Percentiles rank a stretch among this genome's conserved stretches.
Conservation (phyloP, 1,284 basidiomycete genomes). For the Apiotrichum domesticum region DNA sequence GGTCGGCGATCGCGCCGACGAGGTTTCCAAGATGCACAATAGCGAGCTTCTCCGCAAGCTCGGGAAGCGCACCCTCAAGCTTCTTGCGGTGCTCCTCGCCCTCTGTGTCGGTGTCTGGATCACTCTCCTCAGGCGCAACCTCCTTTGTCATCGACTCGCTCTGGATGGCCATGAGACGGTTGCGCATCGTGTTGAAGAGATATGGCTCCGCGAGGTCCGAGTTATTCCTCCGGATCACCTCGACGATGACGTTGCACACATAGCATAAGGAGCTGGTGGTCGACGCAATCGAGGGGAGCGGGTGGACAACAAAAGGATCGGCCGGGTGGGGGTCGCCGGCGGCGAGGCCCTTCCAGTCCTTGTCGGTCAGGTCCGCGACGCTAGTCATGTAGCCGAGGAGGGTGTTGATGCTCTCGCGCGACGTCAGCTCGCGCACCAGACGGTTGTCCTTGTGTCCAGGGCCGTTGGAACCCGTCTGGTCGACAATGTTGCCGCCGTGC, state of each 20-base stretch:
- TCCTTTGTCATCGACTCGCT: conserved; percentile 12
- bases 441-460: conserved; percentile 55
- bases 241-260: conserved; percentile 84
- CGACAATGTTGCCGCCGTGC: conserved; percentile 58
- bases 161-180: conserved; percentile 71
- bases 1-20: conserved; percentile 67
- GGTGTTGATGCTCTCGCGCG: conserved; percentile 63
- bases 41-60: conserved; percentile 81
- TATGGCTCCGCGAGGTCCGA: conserved; percentile 98
- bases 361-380: conserved; percentile 52
- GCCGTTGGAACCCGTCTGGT: conserved; percentile 24
- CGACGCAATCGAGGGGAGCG: conserved; percentile 63
- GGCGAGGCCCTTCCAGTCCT: conserved; percentile 25
- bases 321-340: conserved; percentile 14
- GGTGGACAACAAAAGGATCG: conserved; percentile 40
- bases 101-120: background rate
- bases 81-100: conserved; percentile 61
- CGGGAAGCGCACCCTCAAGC: conserved; percentile 73
- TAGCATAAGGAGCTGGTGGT: conserved; percentile 83
- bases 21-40: conserved; percentile 88
- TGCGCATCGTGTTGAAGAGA: conserved; percentile 90
- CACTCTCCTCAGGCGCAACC: conserved; percentile 5
- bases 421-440: conserved; percentile 85
- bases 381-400: conserved; percentile 76
- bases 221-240: conserved; percentile 97